Conservation (phyloP, 2,329 filamentous ascomycete genomes). For the Aspergillus awamori region DNA sequence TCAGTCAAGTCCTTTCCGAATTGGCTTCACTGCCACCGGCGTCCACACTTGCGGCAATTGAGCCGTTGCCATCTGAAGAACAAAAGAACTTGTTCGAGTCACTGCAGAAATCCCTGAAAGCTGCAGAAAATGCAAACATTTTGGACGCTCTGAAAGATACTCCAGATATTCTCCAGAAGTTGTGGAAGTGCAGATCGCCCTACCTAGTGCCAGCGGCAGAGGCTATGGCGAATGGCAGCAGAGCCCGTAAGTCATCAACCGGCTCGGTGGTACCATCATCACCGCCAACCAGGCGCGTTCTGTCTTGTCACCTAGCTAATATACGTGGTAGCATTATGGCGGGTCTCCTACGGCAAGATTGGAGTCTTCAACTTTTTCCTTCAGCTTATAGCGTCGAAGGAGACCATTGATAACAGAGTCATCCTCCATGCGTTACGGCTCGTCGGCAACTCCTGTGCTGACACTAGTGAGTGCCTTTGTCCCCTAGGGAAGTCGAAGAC, state of each 20-base stretch:
- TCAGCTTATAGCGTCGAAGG: slow-evolving; percentile 38
- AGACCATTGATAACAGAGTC: slow-evolving; percentile 32
- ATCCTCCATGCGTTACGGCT: slow-evolving; percentile 47
- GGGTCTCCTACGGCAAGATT: slow-evolving; percentile 41
- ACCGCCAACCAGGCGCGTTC: background rate
- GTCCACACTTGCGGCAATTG: slow-evolving; percentile 22
- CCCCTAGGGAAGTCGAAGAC: background rate
- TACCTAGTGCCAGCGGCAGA: slow-evolving; percentile 42
- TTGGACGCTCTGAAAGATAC: slow-evolving; percentile 31
- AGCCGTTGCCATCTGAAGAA: slow-evolving; percentile 29
- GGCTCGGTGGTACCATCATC: background rate
- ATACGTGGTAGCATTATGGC: slow-evolving; percentile 39
- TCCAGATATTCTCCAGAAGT: slow-evolving; percentile 33
- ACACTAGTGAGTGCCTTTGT: slow-evolving; percentile 37
- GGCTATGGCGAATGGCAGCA: slow-evolving; percentile 46
- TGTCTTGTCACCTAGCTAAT: slow-evolving; percentile 7
- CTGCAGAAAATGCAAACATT: slow-evolving; percentile 32
- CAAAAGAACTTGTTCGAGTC: slow-evolving; percentile 38
- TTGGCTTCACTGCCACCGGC: slow-evolving; percentile 25
- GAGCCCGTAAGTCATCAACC: slow-evolving; percentile 41
- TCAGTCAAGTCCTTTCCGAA: slow-evolving; percentile 30
- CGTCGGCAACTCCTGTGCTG: slow-evolving; percentile 51
- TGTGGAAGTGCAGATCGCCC: slow-evolving; percentile 42
- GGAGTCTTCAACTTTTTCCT: slow-evolving; percentile 49
- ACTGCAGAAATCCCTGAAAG: slow-evolving; percentile 36